Evolutionary conservation across 768 basidiomycete species (phyloP), one percentile per base, ranked within the genome.

Genomic region (Naganishia vaughanmartiniae): DNA sequence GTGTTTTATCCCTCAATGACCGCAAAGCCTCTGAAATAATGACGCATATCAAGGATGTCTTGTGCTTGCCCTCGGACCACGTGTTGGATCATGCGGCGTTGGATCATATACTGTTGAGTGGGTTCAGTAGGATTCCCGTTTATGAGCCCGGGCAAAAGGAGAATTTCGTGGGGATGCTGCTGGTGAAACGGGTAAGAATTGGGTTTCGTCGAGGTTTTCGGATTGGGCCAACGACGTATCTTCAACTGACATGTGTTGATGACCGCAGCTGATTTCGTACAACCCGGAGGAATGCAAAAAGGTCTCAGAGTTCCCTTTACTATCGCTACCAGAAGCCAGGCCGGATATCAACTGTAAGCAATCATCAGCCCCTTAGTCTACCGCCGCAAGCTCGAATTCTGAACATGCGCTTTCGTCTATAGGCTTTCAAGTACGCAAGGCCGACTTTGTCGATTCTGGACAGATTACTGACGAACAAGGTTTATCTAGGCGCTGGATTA

Each of bases 91-190:
- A 92, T 74, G 83, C 85, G 0, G 87, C 86, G 0, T 88, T 98
- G 21, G 92, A 94, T 77, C 84, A 79, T 67, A 83, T 83, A 69
- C 73, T 83, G n/a, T 73, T 81, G 7, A 82, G 79, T 73, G 94
- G 94, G 0, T 96, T 95, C 78, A 94, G 93, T 0, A 88, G 94
- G 24, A 91, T 98, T 76, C 94, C 94, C 0, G 86, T 98, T 0
- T 91, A 95, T 76, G 87, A 87, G 70, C 85, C 89, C 2, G 86
- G 85, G 4, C 85, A 89, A 51, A 86, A 87, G 11, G 77, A 86
- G 12, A 84, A 89, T 11, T 96, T 93, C 78, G 80, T 89, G 9
- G 93, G 94, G 0, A 84, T 95, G 68, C 83, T 96, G 0, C 85
- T 93, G 26, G 85, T 93, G 58, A 94, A 93, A 77, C 89, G 89